phyloP scores from a whole-genome alignment of 345 rosid species.

The Lepidium didymum region DNA sequence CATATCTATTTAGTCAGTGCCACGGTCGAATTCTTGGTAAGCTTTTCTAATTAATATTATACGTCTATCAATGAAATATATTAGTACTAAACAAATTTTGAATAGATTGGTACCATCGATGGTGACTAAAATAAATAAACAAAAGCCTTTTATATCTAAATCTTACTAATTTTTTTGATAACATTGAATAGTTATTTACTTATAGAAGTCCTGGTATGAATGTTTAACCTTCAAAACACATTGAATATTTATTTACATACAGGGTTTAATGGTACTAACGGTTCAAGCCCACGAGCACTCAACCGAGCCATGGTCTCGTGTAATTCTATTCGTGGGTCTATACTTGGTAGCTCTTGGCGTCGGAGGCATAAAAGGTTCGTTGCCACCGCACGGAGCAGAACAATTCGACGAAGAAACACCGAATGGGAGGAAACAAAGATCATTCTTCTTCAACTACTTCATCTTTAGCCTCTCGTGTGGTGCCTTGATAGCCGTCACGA shows the following conservation, averaged over 20 bases:
- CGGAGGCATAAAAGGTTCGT: constrained; percentile 93
- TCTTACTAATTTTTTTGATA: not conserved
- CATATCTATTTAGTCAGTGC: constrained; percentile 62
- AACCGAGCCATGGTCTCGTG: constrained; percentile 41
- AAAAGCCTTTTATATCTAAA: too few species aligned
- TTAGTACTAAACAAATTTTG: not conserved
- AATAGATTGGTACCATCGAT: too few species aligned
- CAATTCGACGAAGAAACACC: constrained; percentile 72
- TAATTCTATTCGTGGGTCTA: constrained; percentile 60
- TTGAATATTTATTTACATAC: not conserved
- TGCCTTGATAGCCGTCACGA: constrained; percentile 79
- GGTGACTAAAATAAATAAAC: not conserved
- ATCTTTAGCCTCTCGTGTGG: constrained; percentile 79
- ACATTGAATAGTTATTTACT: not conserved
- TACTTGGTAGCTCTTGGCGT: constrained; percentile 85
- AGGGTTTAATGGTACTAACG: constrained; percentile 34
- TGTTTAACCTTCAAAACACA: not conserved
- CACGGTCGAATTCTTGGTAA: constrained; percentile 64
- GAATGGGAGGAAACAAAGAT: constrained; percentile 73
- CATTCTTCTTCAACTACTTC: constrained; percentile 79
- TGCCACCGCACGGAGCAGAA: constrained; percentile 91
- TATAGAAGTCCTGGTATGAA: not conserved
- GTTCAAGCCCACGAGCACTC: constrained; percentile 53
- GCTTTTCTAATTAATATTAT: not conserved
- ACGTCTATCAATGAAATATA: not conserved